A percentile compares a stretch with the other conserved stretches of the same genome.
Conservation (phyloP, 176 grass and related monocot genomes). For the Stipa capillata region DNA sequence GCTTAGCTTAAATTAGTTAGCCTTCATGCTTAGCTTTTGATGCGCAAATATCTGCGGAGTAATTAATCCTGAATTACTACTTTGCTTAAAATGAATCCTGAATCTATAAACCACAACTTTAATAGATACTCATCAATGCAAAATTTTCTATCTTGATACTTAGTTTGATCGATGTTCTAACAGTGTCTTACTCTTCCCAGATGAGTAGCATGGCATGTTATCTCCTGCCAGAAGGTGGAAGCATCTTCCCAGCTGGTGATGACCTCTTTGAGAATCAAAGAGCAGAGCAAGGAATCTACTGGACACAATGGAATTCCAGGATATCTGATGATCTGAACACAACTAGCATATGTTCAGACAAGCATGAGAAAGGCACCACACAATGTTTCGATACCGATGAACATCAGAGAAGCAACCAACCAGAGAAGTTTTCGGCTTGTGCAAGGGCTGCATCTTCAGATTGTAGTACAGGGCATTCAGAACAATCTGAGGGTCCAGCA, state of each 20-base stretch:
- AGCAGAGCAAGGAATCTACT: conserved; percentile 5
- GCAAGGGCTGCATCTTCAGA: background rate
- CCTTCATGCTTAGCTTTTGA: background rate
- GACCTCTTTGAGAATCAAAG: conserved; percentile 13
- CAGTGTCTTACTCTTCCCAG: background rate
- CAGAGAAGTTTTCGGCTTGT: background rate
- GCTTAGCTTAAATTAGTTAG: background rate
- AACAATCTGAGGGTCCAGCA: background rate
- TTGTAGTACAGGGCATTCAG: background rate
- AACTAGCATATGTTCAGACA: background rate
- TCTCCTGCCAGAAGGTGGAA: conserved; percentile 12
- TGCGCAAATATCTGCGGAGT: background rate
- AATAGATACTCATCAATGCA: background rate
- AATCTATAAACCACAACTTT: background rate
- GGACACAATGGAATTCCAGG: conserved; percentile 20
- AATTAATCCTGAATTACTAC: background rate
- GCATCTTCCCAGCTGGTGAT: background rate
- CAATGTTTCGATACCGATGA: background rate
- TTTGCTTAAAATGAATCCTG: background rate
- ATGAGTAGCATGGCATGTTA: conserved; percentile 35
- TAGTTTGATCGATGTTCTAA: background rate
- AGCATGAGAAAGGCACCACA: background rate
- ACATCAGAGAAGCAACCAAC: background rate
- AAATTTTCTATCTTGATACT: too few species aligned
- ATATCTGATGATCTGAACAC: background rate